Evolutionary conservation across 805 yeast species (phyloP), one percentile per base, ranked within the genome.

Genomic region (Grigorovia humatica): DNA sequence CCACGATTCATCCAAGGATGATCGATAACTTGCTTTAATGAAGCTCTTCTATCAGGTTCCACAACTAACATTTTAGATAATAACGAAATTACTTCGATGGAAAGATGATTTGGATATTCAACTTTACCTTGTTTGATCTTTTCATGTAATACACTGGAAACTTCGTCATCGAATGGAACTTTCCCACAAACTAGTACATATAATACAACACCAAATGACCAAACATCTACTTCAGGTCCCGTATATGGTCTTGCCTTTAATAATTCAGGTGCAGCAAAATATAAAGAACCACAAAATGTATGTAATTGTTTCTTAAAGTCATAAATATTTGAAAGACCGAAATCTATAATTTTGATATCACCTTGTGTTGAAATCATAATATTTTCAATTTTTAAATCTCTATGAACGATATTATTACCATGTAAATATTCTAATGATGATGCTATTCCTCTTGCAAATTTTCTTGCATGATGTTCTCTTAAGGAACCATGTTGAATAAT

Each of bases 231-330:
- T 67, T 93, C 99, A 0, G 99, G 99, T 0, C 99, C 99, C 41
- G 79, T 74, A 62, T 93, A 93, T 1, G 96, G 97, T 58, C 81
- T 82, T 1, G 98, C 99, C 53, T 87, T 85, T 50, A 93, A 74
- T 58, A 93, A 75, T 68, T 93, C 99, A 0, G 99, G 99, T 0
- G 99, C 99, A 0, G 99, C 99, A 77, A 93, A 93, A 67, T 93
- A 93, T 49, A 93, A 74, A 0, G 97, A 89, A 2, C 99, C 99
- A 74, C 99, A 93, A 65, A 88, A 93, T 1, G 99, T 93, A 63
- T 86, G 88, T 63, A 93, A 79, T 51, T 88, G 72, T 44, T 81
- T 74, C 54, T 78, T 78, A 18, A 81, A 79, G 46, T 88, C 81
- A 66, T 79, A 93, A 66, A 93, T 71, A 70, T 93, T 93, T 12